Conservation (phyloP, 495 filamentous ascomycete species). For the Achaetomiella virescens region DNA sequence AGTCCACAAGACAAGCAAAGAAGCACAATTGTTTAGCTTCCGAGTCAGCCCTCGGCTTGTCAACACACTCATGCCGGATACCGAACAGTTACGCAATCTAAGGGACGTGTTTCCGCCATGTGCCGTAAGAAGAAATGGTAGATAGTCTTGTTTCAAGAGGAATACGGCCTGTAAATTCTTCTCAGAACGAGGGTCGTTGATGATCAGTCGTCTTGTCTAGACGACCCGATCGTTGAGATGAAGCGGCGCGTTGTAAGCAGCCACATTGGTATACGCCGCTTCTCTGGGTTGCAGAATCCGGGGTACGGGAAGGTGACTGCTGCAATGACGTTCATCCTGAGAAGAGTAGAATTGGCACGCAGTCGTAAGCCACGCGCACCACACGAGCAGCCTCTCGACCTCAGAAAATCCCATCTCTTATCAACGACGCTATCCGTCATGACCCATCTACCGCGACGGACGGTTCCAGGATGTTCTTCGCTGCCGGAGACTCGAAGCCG, state of each 20-base stretch:
- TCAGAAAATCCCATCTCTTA: no score
- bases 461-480: no score
- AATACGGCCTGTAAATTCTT: background rate
- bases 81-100: constrained; percentile 1
- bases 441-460: no score
- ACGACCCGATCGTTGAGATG: constrained; percentile 10
- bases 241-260: constrained; percentile 11
- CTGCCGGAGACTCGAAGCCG: no score
- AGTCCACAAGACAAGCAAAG: no score
- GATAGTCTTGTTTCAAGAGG: constrained; percentile 13
- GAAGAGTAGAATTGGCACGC: no score
- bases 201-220: constrained; percentile 13
- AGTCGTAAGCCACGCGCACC: no score
- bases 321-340: constrained; percentile 10
- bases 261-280: constrained; percentile 19
- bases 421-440: no score
- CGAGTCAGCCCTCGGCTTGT: constrained; percentile 13
- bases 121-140: constrained; percentile 1
- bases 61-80: constrained; percentile 3
- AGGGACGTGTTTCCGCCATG: constrained; percentile 10
- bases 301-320: constrained; percentile 14
- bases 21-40: no score
- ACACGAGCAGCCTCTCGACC: no score
- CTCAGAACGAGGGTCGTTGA: constrained; percentile 10
- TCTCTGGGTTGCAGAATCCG: constrained; percentile 6